phyloP scores from a whole-genome alignment of 2,329 filamentous ascomycete genomes.

The Pseudomassariella vexata region DNA sequence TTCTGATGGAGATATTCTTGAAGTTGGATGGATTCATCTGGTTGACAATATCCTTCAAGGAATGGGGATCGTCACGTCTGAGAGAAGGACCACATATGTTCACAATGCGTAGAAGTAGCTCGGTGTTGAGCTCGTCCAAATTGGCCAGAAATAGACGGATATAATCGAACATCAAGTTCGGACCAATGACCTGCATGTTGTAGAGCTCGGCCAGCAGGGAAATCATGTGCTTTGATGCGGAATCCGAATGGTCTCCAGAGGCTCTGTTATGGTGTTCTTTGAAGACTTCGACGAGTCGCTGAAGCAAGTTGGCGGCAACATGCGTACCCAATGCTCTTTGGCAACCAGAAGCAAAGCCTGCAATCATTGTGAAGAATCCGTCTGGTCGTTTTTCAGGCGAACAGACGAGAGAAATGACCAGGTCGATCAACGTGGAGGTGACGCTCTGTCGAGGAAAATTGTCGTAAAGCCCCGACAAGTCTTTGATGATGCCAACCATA shows the following conservation, averaged over 20 bases:
- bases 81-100: conserved; percentile 77
- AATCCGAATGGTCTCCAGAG: conserved; percentile 24
- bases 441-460: conserved; percentile 83
- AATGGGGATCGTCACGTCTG: conserved; percentile 79
- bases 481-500: conserved; percentile 73
- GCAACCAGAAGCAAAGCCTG: conserved; percentile 80
- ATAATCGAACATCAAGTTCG: conserved; percentile 84
- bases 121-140: conserved; percentile 80
- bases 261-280: conserved; percentile 54
- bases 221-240: conserved; percentile 52
- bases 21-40: conserved; percentile 69
- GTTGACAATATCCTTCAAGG: conserved; percentile 82
- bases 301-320: conserved; percentile 81
- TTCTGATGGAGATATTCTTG: conserved; percentile 74
- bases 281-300: conserved; percentile 71
- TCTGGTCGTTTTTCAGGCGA: conserved; percentile 76
- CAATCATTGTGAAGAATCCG: conserved; percentile 84
- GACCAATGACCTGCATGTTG: conserved; percentile 82
- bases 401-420: conserved; percentile 72
- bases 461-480: conserved; percentile 78
- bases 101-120: conserved; percentile 79
- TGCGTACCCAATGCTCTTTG: conserved; percentile 86
- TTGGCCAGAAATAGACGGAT: conserved; percentile 70
- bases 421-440: conserved; percentile 70
- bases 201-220: conserved; percentile 83